Evolutionary conservation across 169 alveolate species (phyloP).

Genomic region (Cryptosporidium xiaoi): DNA sequence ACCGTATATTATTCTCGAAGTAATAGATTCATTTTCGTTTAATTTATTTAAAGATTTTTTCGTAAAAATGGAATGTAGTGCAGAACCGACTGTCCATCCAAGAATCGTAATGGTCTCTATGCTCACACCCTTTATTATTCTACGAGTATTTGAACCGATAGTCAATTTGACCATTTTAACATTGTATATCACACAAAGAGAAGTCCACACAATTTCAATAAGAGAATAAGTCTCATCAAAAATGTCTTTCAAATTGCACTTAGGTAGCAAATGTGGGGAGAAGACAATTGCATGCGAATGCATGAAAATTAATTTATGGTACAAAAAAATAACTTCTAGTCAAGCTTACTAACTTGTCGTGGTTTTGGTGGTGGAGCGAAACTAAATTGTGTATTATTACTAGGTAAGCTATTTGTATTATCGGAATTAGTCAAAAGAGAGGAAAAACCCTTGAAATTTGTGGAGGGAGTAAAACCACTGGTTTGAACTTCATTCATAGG

Average conservation of each 20-base stretch:
- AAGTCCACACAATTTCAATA: background rate
- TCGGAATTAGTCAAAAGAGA: background rate
- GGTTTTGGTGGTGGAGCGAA: conserved; percentile 75
- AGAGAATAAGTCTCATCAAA: background rate
- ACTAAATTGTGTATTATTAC: conserved; percentile 5
- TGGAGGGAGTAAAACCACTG: conserved; percentile 48
- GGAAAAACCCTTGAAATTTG: conserved; percentile 29
- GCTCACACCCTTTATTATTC: conserved; percentile 15
- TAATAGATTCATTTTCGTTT: conserved; percentile 21
- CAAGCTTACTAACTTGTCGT: conserved; percentile 72
- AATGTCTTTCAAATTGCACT: background rate
- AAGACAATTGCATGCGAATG: conserved; percentile 35
- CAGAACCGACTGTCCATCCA: conserved; percentile 74
- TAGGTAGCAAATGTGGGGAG: conserved; percentile 28
- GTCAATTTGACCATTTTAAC: conserved; percentile 29
- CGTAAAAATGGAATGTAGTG: conserved; percentile 64
- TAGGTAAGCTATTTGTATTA: background rate
- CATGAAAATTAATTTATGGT: background rate
- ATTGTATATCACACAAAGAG: background rate
- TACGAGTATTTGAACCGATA: conserved; percentile 10
- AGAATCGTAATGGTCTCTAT: conserved; percentile 50
- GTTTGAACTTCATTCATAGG: conserved; percentile 7
- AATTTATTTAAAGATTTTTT: conserved; percentile 50
- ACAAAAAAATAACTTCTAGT: background rate
- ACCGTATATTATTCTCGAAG: conserved; percentile 47